Conservation (phyloP, 371 early-diverging fungal species). For the Circinella minor region DNA sequence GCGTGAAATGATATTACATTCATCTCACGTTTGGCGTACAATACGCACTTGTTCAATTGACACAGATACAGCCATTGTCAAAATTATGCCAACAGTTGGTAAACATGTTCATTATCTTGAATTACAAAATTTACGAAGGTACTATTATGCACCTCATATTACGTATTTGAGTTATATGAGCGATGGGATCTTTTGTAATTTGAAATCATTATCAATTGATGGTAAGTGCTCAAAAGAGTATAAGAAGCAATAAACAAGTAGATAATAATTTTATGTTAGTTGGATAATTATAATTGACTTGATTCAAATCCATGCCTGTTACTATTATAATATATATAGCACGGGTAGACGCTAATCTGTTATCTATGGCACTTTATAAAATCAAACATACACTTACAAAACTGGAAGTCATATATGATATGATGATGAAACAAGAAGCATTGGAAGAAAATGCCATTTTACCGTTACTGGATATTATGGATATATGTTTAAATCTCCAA, state of each 20-base stretch:
- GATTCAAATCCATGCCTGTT: no score
- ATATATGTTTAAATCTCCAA: not conserved
- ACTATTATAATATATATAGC: not conserved
- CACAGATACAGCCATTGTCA: not conserved
- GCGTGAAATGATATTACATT: not conserved
- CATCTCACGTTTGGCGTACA: not conserved
- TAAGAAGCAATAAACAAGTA: no score
- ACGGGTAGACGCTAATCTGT: not conserved
- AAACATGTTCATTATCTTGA: not conserved
- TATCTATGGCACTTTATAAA: not conserved
- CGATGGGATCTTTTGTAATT: not conserved
- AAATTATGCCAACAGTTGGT: not conserved
- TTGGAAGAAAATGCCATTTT: constrained; percentile 1
- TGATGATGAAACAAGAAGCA: not conserved
- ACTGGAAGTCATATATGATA: not conserved
- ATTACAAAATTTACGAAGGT: not conserved
- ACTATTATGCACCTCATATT: not conserved
- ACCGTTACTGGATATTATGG: not conserved
- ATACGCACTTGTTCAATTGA: not conserved
- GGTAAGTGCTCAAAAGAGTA: not conserved
- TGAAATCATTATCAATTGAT: not conserved
- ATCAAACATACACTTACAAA: constrained; percentile 1
- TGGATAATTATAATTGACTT: no score
- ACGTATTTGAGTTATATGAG: not conserved
- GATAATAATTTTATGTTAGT: no score